Conservation (phyloP, 2,329 filamentous ascomycete genomes). For the Penicillium sp. region DNA sequence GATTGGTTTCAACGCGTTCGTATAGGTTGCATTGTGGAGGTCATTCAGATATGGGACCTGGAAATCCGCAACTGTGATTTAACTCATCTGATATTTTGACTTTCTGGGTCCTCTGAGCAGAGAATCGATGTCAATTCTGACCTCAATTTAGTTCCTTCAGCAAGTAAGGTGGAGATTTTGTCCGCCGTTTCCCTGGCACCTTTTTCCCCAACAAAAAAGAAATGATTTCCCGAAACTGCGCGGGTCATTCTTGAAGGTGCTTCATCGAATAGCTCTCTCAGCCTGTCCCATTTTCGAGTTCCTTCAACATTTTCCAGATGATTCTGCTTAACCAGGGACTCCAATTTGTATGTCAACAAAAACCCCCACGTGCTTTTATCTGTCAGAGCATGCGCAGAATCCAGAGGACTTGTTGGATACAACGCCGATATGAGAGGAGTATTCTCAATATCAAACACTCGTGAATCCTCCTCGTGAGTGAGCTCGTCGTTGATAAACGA, state of each 20-base stretch:
- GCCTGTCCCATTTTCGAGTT: background rate
- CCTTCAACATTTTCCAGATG: background rate
- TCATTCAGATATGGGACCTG: no score
- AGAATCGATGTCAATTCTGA: background rate
- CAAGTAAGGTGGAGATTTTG: constrained; percentile 6
- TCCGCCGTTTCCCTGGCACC: constrained; percentile 20
- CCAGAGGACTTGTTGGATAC: constrained; percentile 6
- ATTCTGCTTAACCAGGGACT: constrained; percentile 2
- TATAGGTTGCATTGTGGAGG: no score
- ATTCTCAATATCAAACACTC: constrained; percentile 16
- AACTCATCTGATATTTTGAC: no score
- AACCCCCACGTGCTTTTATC: constrained; percentile 21
- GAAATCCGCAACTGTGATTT: no score
- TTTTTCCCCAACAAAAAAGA: constrained; percentile 26
- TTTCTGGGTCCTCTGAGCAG: no score
- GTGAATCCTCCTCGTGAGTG: constrained; percentile 14
- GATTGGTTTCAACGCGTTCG: no score
- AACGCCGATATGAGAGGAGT: constrained; percentile 10
- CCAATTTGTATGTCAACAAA: constrained; percentile 20
- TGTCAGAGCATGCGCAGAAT: constrained; percentile 18
- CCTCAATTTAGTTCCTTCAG: background rate
- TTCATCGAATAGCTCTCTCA: constrained; percentile 5
- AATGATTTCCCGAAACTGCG: constrained; percentile 22
- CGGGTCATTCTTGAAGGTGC: constrained; percentile 7
- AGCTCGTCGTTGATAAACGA: constrained; percentile 15